Evolutionary conservation across 352 stramenopile species (phyloP).

Genomic region (Globisporangium acanthophoron): DNA sequence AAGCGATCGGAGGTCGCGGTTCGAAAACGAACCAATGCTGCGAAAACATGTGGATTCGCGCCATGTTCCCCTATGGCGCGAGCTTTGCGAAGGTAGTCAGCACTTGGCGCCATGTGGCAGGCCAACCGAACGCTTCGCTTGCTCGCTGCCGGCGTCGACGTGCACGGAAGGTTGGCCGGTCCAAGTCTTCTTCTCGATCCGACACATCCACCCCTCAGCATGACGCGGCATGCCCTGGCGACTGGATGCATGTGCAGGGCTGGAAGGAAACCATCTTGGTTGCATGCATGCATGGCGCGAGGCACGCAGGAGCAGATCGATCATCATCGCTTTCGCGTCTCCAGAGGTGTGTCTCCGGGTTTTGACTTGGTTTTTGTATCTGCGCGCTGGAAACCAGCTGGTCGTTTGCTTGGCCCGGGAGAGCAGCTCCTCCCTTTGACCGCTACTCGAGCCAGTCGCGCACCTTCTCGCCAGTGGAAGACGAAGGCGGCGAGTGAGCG

Average conservation of each 20-base stretch:
- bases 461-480: no score
- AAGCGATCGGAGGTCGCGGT: not conserved
- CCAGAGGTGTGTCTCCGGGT: not conserved
- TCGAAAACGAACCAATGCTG: not conserved
- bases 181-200: not conserved
- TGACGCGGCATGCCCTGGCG: no score
- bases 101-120: not conserved
- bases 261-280: no score
- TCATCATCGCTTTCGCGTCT: not conserved
- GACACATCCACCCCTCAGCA: no score
- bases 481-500: no score
- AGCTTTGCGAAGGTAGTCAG: not conserved
- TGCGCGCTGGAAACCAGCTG: not conserved
- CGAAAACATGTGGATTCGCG: conserved; percentile 7
- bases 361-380: not conserved
- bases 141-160: no score
- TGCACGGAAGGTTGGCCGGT: not conserved
- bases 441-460: not conserved
- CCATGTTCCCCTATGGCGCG: conserved; percentile 3
- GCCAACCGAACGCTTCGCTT: no score
- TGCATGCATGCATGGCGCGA: not conserved
- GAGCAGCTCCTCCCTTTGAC: not conserved
- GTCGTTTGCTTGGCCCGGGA: not conserved
- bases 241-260: no score
- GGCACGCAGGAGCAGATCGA: not conserved